Evolutionary conservation across 2,329 filamentous ascomycete species (phyloP).

Genomic region (Cladosporium oxysporum): DNA sequence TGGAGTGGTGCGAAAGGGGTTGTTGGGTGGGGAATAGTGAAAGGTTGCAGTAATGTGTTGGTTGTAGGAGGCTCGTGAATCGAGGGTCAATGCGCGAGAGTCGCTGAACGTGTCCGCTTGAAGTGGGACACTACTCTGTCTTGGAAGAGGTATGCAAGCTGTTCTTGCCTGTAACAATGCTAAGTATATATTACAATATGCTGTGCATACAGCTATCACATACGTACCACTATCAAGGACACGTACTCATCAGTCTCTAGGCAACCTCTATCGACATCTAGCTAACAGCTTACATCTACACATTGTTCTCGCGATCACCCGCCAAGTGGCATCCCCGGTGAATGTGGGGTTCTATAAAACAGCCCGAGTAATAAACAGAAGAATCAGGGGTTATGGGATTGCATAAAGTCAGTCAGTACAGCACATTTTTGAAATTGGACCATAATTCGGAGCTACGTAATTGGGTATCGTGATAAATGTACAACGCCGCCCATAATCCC

Average conservation of each 20-base stretch:
- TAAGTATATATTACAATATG: background rate
- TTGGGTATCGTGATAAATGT: conserved; percentile 18
- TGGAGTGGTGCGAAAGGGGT: background rate
- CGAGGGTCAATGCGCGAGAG: conserved; percentile 13
- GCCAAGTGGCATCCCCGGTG: conserved; percentile 10
- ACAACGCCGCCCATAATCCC: conserved; percentile 3
- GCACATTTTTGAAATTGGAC: background rate
- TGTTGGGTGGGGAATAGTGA: background rate
- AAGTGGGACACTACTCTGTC: conserved; percentile 6
- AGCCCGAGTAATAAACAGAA: conserved; percentile 1
- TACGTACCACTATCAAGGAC: background rate
- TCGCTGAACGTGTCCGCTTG: conserved; percentile 16
- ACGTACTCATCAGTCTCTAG: background rate
- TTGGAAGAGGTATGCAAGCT: background rate
- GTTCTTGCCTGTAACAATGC: background rate
- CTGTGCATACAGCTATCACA: background rate
- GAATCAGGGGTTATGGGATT: conserved; percentile 13
- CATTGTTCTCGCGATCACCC: background rate
- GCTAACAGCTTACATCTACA: background rate
- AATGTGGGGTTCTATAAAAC: conserved; percentile 7
- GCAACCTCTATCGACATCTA: background rate
- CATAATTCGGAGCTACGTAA: conserved; percentile 13
- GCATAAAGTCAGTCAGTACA: background rate
- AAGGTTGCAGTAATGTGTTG: conserved; percentile 1
- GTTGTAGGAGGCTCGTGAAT: conserved; percentile 15